Conservation (phyloP, 2,329 filamentous ascomycete species). For the Diaporthe velutina region DNA sequence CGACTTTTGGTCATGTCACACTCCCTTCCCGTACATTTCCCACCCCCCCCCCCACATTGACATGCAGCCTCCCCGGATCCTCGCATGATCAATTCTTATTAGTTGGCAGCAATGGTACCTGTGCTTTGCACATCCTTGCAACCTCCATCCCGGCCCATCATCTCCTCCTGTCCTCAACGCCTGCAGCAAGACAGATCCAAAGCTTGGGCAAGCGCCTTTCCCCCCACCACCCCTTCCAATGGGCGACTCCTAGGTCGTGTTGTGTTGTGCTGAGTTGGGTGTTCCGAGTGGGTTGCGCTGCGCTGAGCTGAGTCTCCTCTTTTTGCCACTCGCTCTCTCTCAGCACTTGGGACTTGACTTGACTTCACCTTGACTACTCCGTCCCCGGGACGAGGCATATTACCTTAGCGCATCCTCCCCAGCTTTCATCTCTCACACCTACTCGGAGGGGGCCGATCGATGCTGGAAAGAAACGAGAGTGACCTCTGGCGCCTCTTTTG, state of each 20-base stretch:
- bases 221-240: background rate
- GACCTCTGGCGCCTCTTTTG: slow-evolving; percentile 4
- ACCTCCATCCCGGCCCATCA: slow-evolving; percentile 6
- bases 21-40: slow-evolving; percentile 19
- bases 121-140: slow-evolving; percentile 19
- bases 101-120: slow-evolving; percentile 17
- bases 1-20: slow-evolving; percentile 25
- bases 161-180: slow-evolving; percentile 11
- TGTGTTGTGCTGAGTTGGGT: background rate
- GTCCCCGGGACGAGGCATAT: slow-evolving; percentile 14
- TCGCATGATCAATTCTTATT: slow-evolving; percentile 28
- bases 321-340: slow-evolving; percentile 11
- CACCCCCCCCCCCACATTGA: slow-evolving; percentile 15
- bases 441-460: slow-evolving; percentile 17
- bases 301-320: slow-evolving; percentile 3
- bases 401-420: slow-evolving; percentile 25
- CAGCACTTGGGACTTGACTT: background rate
- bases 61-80: slow-evolving; percentile 33
- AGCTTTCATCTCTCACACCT: slow-evolving; percentile 14
- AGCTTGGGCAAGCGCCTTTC: background rate
- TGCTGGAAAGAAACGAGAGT: background rate
- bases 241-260: background rate
- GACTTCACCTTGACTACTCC: background rate
- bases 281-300: background rate
- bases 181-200: background rate